Evolutionary conservation across 176 grass and related monocot genomes (phyloP), one percentile per base, ranked within the genome.

Genomic region (Saccharum spontaneum): DNA sequence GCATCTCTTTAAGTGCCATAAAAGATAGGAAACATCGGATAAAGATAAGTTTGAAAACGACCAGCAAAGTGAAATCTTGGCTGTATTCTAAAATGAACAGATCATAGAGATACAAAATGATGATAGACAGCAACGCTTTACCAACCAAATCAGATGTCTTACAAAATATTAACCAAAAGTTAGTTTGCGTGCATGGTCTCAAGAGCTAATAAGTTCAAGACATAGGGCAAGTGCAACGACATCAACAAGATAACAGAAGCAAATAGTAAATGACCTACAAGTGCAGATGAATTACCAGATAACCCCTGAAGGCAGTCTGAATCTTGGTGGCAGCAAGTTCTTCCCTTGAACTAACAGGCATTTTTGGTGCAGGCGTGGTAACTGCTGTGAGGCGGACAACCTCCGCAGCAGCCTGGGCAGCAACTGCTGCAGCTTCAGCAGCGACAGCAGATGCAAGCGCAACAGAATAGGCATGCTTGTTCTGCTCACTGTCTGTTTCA

Each of bases 281-380:
- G 67, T 60, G 80, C 17, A 75, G 76, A 52, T 76, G 24, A 24
- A 50, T 81, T 89, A 99, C 97, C 97, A 88, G 88, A 82, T 94
- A 99, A 41, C 90, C 93, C 84, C 97, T 89, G 82, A 95, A 96
- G 61, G 75, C 84, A 14, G 97, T 94, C 86, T 99, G 97, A 69
- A 99, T 99, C 86, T 81, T 99, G 84, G 89, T 78, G 44, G 94
- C 88, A 6, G 97, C 91, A 17, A 96, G 41, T 50, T 96, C 90
- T 83, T 99, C 97, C 45, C 54, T 91, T 8, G 93, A 92, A 45
- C 62, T 87, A 69, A 33, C 75, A 40, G 52, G 60, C 6, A 63
- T 18, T 70, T 85, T 92, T 12, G 80, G 73, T 70, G 88, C 60
- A 2, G 80, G 23, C 8, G 85, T 74, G 13, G 89, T 78, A 76